These are phyloP conservation scores for Tanacetum coccineum DNA, from an alignment of 129 eudicot genomes.

Conservation along the genomic window DNA sequence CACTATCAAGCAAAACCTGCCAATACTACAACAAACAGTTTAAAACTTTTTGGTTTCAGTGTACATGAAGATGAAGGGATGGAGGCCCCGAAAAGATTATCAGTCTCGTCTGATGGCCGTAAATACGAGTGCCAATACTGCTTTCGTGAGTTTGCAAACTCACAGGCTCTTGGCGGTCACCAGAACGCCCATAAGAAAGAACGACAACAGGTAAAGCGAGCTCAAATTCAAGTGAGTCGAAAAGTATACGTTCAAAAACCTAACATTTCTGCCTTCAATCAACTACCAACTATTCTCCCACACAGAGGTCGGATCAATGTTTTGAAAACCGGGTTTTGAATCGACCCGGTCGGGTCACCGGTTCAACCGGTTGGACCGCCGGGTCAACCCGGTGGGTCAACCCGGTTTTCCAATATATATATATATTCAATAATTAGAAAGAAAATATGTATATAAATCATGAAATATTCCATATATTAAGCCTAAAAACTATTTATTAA, in stretches of 20 bases:
- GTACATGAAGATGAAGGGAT: constrained; percentile 38
- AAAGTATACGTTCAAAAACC: constrained; percentile 62
- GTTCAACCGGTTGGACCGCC: too few species aligned
- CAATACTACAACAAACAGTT: constrained; percentile 22
- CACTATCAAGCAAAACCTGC: constrained; percentile 32
- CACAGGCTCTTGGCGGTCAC: constrained; percentile 97
- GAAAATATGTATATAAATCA: too few species aligned
- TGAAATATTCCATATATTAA: too few species aligned
- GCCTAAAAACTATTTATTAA: too few species aligned
- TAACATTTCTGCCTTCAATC: constrained; percentile 52
- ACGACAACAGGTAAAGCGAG: constrained; percentile 70
- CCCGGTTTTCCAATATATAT: too few species aligned
- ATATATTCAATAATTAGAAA: too few species aligned
- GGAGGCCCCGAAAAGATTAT: constrained; percentile 30
- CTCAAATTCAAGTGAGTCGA: constrained; percentile 71
- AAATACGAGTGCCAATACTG: constrained; percentile 88
- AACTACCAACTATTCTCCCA: constrained; percentile 53
- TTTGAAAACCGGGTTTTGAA: too few species aligned
- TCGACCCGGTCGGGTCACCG: too few species aligned
- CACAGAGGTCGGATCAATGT: constrained; percentile 37
- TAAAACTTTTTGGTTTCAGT: constrained; percentile 85
- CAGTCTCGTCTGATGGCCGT: constrained; percentile 44
- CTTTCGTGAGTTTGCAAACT: constrained; percentile 81
- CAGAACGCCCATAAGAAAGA: constrained; percentile 97
- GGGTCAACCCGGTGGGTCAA: too few species aligned